Conservation (phyloP, 306 rosid species). For the Rubus idaeus region DNA sequence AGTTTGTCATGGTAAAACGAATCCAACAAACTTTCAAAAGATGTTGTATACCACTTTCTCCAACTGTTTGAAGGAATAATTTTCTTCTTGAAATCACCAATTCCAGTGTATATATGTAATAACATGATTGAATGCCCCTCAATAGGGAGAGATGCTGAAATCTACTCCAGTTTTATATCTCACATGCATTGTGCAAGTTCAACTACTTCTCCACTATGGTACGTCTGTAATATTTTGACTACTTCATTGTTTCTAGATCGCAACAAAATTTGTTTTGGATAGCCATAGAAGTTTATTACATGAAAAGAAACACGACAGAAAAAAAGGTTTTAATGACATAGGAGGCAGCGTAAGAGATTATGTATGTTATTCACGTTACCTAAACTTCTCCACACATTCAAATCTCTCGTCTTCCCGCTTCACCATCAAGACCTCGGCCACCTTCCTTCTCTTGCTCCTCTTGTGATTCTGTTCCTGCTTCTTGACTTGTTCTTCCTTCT, state of each 20-base stretch:
- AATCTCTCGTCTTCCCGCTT: conserved; percentile 30
- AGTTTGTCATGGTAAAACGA: background rate
- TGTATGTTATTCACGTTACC: background rate
- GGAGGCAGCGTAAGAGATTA: background rate
- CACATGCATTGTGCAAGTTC: background rate
- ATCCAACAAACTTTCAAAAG: background rate
- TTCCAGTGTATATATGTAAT: background rate
- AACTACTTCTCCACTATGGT: background rate
- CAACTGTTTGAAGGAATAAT: background rate
- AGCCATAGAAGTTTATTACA: conserved; percentile 6
- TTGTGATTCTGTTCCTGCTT: background rate
- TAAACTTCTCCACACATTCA: conserved; percentile 14
- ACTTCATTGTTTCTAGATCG: background rate
- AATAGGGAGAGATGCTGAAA: background rate
- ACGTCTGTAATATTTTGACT: background rate
- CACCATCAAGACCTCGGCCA: background rate
- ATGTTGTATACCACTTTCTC: no score
- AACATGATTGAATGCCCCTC: background rate
- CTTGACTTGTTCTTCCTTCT: background rate
- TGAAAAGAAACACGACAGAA: background rate
- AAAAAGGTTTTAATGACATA: background rate
- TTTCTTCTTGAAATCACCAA: background rate
- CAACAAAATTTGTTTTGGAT: background rate
- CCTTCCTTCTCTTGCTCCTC: background rate
- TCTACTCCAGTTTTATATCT: background rate